Conservation (phyloP, 371 early-diverging fungal species). For the Haplosporangium sp. region DNA sequence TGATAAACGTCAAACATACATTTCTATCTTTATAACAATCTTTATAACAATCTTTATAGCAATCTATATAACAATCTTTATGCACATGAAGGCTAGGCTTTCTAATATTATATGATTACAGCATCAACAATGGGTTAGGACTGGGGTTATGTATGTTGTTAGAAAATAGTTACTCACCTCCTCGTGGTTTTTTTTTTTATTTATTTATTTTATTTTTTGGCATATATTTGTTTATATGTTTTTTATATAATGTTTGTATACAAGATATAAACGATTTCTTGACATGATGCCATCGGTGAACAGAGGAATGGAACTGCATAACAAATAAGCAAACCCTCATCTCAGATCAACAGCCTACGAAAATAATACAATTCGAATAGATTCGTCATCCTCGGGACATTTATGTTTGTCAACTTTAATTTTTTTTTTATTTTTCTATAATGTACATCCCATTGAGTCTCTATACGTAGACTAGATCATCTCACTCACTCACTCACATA, state of each 20-base stretch:
- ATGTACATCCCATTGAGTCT: no score
- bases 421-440: neutral
- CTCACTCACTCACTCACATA: no score
- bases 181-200: conserved; percentile 1
- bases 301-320: neutral
- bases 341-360: neutral
- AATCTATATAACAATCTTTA: no score
- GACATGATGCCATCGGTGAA: conserved; percentile 8
- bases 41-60: no score
- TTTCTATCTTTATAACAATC: no score
- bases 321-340: neutral
- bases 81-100: no score
- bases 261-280: neutral
- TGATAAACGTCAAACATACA: no score
- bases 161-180: neutral
- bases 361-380: neutral
- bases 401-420: neutral
- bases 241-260: no score
- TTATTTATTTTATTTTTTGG: no score
- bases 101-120: neutral
- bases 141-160: no score
- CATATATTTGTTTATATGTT: no score
- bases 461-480: no score
- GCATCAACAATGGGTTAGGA: neutral
- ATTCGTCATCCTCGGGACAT: neutral